A percentile compares a stretch with the other conserved stretches of the same genome.
These are phyloP conservation scores for Pseudogymnoascus sp. DNA, from an alignment of 2,329 filamentous ascomycete species.

Conservation along the genomic window DNA sequence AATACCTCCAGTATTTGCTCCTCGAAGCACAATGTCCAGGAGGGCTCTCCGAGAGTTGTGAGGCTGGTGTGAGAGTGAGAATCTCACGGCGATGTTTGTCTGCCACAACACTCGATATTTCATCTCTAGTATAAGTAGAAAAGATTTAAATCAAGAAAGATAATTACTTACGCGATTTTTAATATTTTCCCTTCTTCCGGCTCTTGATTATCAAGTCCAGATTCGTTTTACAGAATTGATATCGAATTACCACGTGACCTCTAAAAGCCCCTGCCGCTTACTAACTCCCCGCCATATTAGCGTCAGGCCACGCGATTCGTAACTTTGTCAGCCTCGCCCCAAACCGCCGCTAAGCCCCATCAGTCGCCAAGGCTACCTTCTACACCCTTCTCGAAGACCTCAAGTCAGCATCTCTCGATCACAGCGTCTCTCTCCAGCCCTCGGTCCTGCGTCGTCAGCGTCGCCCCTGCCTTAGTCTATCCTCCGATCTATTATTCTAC, in stretches of 20 bases:
- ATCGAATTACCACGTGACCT: neutral
- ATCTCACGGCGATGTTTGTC: neutral
- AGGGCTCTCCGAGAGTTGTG: neutral
- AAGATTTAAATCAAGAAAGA: neutral
- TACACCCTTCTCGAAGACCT: slow-evolving; percentile 8
- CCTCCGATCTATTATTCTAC: neutral
- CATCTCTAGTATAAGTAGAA: too few species aligned
- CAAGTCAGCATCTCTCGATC: neutral
- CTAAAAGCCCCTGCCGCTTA: neutral
- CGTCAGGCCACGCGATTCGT: neutral
- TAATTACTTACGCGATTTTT: neutral
- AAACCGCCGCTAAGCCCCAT: slow-evolving; percentile 1
- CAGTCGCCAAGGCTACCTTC: slow-evolving; percentile 1
- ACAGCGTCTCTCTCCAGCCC: neutral
- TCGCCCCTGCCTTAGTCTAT: neutral
- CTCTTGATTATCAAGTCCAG: neutral
- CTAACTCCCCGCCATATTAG: neutral
- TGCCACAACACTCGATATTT: neutral
- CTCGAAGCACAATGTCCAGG: neutral
- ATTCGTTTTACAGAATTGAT: neutral
- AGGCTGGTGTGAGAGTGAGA: neutral
- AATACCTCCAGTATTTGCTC: neutral
- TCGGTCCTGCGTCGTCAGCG: neutral
- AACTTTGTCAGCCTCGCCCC: slow-evolving; percentile 4
- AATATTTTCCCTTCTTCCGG: neutral